Percentiles rank a stretch among this genome's conserved stretches.
phyloP scores from a whole-genome alignment of 352 stramenopile genomes.

The Phytophthora citrophthora region DNA sequence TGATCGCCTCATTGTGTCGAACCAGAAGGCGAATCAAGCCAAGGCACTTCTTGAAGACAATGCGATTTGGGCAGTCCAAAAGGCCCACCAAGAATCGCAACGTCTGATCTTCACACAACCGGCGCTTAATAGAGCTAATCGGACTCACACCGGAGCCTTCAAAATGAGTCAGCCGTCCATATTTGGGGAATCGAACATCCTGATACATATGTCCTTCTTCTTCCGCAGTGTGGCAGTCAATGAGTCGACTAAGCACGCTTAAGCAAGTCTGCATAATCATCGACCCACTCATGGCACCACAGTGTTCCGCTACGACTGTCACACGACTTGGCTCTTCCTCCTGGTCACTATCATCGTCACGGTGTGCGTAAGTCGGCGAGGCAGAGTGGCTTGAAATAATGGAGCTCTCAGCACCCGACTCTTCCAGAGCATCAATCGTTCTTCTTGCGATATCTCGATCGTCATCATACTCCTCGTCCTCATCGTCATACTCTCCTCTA shows the following conservation, averaged over 20 bases:
- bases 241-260: slow-evolving; percentile 80
- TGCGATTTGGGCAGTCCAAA: slow-evolving; percentile 81
- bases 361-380: slow-evolving; percentile 43
- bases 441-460: slow-evolving; percentile 51
- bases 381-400: slow-evolving; percentile 39
- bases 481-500: slow-evolving; percentile 44
- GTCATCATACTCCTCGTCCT: slow-evolving; percentile 46
- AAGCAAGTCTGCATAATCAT: slow-evolving; percentile 91
- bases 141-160: slow-evolving; percentile 81
- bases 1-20: slow-evolving; percentile 85
- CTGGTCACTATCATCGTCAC: slow-evolving; percentile 38
- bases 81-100: slow-evolving; percentile 83
- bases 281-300: slow-evolving; percentile 77
- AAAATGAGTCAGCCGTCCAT: slow-evolving; percentile 81
- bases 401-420: slow-evolving; percentile 56
- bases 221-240: slow-evolving; percentile 85
- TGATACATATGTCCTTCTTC: slow-evolving; percentile 84
- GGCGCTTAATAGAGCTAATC: slow-evolving; percentile 77
- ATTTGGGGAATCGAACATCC: slow-evolving; percentile 81
- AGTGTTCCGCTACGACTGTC: slow-evolving; percentile 81
- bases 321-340: slow-evolving; percentile 59
- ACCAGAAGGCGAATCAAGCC: slow-evolving; percentile 83
- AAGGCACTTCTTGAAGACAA: slow-evolving; percentile 87
- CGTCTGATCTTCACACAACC: slow-evolving; percentile 77
- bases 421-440: slow-evolving; percentile 77